Evolutionary conservation across 2,329 filamentous ascomycete species (phyloP), one percentile per base, ranked within the genome.

Genomic region (Exophiala viscosa): DNA sequence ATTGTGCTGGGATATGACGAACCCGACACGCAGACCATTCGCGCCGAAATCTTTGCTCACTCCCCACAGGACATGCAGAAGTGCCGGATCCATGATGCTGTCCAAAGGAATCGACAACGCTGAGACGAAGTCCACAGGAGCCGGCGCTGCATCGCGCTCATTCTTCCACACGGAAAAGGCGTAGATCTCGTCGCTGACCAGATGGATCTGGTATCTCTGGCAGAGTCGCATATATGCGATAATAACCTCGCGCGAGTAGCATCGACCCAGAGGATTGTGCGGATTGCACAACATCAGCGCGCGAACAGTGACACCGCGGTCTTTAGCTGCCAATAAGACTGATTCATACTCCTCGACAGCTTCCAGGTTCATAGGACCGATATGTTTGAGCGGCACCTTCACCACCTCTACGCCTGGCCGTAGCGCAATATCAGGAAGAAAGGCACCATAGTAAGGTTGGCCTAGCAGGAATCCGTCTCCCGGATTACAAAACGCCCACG

Each of bases 171-270:
- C 66, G 0, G 79, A 81, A 3, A 80, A 62, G 1, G 78, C 81
- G 60, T 83, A 83, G 35, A 84, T 76, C 61, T 84, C 81, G 61
- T 84, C 80, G 58, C 73, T 76, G 63, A 83, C 72, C 34, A 83
- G 66, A 58, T 83, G 79, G 3, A 83, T 65, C 2, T 69, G 56
- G 57, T 82, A 66, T 49, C 71, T 70, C 47, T 77, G 67, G 58
- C 79, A 82, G 31, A 82, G 60, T 2, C 62, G 60, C 70, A 82
- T 73, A 17, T 79, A 64, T 5, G 65, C 66, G 0, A 72, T 54
- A 7, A 80, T 56, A 3, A 68, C 66, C 2, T 65, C 60, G 2
- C 67, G 68, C 3, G 74, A 53, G 56, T 78, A 78, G 62, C 75
- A 78, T 5, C 73, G 66, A 0, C 78, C 78, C 1, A 80, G 67